Percentiles rank a stretch among this genome's conserved stretches.
Conservation (phyloP, 768 basidiomycete genomes). For the Stropharia rugosoannulata region DNA sequence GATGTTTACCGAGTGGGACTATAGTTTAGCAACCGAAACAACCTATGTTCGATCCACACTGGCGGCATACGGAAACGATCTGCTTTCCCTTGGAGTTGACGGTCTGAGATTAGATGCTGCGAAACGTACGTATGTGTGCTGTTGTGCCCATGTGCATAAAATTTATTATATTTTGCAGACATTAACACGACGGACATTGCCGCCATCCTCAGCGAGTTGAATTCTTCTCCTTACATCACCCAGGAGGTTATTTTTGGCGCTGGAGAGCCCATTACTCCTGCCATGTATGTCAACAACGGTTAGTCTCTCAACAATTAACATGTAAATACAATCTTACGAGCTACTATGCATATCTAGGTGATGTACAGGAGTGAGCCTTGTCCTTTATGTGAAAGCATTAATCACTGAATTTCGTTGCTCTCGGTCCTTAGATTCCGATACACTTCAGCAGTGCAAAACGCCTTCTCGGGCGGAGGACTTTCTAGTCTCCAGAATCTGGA, state of each 20-base stretch:
- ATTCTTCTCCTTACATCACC: constrained; percentile 50
- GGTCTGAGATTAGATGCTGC: constrained; percentile 65
- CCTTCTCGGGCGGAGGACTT: constrained; percentile 53
- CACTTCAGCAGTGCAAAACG: constrained; percentile 47
- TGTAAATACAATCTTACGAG: background rate
- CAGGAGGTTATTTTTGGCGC: constrained; percentile 59
- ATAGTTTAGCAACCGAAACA: constrained; percentile 61
- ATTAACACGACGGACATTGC: constrained; percentile 52
- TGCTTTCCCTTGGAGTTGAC: constrained; percentile 60
- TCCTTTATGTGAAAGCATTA: no score
- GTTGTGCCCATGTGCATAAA: background rate
- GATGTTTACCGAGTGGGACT: background rate
- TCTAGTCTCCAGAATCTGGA: constrained; percentile 52
- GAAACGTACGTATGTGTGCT: constrained; percentile 43
- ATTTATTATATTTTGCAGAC: constrained; percentile 32
- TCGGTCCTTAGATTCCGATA: constrained; percentile 54
- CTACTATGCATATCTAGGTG: constrained; percentile 29
- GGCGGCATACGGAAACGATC: constrained; percentile 57
- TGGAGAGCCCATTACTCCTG: constrained; percentile 54
- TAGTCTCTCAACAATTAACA: constrained; percentile 1
- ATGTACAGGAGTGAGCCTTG: constrained; percentile 58
- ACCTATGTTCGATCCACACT: constrained; percentile 56
- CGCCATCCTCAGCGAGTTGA: constrained; percentile 48
- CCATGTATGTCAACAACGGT: constrained; percentile 56
- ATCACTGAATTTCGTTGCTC: background rate